Evolutionary conservation across 78 protist species (phyloP).

Genomic region (Anaeramoeba flamelloides): DNA sequence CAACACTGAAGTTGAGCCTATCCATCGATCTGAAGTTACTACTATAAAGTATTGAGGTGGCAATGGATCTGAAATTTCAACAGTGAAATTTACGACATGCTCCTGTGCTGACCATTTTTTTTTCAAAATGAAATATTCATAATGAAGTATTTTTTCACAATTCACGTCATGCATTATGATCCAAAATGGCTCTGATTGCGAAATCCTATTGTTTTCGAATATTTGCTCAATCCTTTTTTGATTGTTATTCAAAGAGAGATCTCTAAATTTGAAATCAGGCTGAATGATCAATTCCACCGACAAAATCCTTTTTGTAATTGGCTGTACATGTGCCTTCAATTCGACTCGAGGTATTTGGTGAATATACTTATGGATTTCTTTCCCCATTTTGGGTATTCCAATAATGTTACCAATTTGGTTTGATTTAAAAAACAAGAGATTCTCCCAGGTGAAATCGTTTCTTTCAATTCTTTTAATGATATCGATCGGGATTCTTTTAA

Average conservation of each 20-base stretch:
- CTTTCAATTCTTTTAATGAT: conserved; percentile 58
- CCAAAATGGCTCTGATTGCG: conserved; percentile 52
- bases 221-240: too few species aligned
- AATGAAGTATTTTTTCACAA: conserved; percentile 78
- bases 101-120: conserved; percentile 41
- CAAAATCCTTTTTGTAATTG: conserved; percentile 69
- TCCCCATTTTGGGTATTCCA: conserved; percentile 55
- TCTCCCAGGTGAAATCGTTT: conserved; percentile 61
- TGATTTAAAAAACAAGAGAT: conserved; percentile 50
- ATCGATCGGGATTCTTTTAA: conserved; percentile 39
- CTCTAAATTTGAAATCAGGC: conserved; percentile 61
- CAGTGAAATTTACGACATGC: conserved; percentile 58
- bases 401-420: conserved; percentile 60
- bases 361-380: conserved; percentile 43
- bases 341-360: conserved; percentile 71
- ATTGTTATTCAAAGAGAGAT: too few species aligned
- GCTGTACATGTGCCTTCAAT: conserved; percentile 66
- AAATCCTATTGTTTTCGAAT: not conserved
- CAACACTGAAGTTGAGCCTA: conserved; percentile 55
- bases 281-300: conserved; percentile 58
- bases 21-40: conserved; percentile 70
- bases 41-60: conserved; percentile 93
- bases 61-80: conserved; percentile 79
- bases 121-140: conserved; percentile 61
- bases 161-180: conserved; percentile 83